Percentiles rank a stretch among this genome's conserved stretches.
Evolutionary conservation across 2,329 filamentous ascomycete species (phyloP).

Genomic region (Aspergillus thermomutatus): DNA sequence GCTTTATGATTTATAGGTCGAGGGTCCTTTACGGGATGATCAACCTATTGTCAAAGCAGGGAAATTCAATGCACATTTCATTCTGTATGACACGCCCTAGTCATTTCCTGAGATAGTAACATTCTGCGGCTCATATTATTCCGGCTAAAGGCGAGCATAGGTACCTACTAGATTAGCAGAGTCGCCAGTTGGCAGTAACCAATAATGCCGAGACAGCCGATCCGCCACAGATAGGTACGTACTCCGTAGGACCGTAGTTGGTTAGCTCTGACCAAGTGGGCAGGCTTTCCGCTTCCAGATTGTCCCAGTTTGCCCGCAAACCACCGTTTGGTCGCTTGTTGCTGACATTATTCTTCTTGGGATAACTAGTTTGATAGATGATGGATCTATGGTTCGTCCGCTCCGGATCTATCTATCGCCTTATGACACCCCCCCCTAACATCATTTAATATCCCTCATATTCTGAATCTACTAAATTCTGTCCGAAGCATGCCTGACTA

Average conservation of each 20-base stretch:
- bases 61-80: not conserved
- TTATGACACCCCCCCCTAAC: not conserved
- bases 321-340: conserved; percentile 2
- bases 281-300: conserved; percentile 18
- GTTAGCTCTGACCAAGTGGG: conserved; percentile 5
- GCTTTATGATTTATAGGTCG: not conserved
- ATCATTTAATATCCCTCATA: not conserved
- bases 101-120: not conserved
- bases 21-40: not conserved
- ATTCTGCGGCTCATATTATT: not conserved
- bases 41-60: not conserved
- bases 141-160: no score
- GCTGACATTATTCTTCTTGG: conserved; percentile 7
- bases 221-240: conserved; percentile 2
- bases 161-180: not conserved
- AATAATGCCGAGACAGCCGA: conserved; percentile 17
- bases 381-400: conserved; percentile 11
- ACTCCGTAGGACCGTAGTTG: conserved; percentile 1
- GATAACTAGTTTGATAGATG: not conserved
- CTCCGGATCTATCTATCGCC: not conserved
- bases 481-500: conserved; percentile 18
- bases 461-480: conserved; percentile 1
- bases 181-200: not conserved
- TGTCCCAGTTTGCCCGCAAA: conserved; percentile 2
- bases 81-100: not conserved